These are phyloP conservation scores for Leucosporidium yakuticum DNA, from an alignment of 768 basidiomycete species.

Conservation along the genomic window DNA sequence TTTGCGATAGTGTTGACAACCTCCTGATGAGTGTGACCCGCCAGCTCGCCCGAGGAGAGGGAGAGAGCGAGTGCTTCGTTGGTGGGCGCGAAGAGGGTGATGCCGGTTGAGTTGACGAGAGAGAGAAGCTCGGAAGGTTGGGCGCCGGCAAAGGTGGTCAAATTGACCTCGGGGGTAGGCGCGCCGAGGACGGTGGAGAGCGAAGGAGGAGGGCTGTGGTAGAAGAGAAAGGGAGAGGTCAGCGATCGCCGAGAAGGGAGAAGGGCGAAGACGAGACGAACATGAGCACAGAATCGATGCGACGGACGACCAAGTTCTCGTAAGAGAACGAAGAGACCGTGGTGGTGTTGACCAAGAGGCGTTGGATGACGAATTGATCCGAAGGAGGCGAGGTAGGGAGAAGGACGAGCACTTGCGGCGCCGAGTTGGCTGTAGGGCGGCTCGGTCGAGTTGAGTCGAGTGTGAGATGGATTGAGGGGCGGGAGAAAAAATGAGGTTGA, in stretches of 20 bases:
- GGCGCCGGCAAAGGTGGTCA: too few relatives aligned
- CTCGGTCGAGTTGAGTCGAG: background rate
- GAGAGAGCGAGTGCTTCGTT: slow-evolving; percentile 39
- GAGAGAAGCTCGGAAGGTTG: slow-evolving; percentile 37
- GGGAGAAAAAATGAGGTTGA: background rate
- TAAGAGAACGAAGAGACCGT: background rate
- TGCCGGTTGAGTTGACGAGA: slow-evolving; percentile 35
- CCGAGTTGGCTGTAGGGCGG: background rate
- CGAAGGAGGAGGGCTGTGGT: too few relatives aligned
- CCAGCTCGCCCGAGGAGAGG: slow-evolving; percentile 28
- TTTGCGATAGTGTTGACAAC: slow-evolving; percentile 34
- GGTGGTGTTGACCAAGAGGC: background rate
- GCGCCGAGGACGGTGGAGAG: too few relatives aligned
- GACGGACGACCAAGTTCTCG: background rate
- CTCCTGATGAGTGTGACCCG: slow-evolving; percentile 38
- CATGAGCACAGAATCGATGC: background rate
- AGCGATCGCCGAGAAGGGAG: background rate
- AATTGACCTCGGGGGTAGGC: too few relatives aligned
- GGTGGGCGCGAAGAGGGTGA: slow-evolving; percentile 45
- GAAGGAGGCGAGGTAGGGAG: background rate
- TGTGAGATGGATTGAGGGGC: background rate
- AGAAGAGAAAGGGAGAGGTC: background rate
- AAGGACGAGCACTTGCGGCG: background rate
- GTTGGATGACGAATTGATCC: background rate
- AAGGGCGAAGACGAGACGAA: background rate